Evolutionary conservation across 2,329 filamentous ascomycete species (phyloP).

Genomic region (Colletotrichum lupini): DNA sequence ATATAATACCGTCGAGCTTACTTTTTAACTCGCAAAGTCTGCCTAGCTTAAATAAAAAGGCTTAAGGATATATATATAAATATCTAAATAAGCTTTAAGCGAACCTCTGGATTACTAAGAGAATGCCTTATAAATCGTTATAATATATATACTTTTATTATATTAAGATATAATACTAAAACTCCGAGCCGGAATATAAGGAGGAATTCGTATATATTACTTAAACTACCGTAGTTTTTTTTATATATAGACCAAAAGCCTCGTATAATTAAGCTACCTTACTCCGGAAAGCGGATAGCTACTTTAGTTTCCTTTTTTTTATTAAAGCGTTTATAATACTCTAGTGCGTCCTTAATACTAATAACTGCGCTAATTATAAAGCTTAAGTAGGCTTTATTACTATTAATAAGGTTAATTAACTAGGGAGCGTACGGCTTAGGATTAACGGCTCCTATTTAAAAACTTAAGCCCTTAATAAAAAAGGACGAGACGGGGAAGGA

Average conservation of each 20-base stretch:
- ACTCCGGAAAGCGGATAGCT: constrained; percentile 1
- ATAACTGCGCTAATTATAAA: constrained; percentile 43
- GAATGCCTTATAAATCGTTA: too few species aligned
- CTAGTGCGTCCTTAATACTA: constrained; percentile 42
- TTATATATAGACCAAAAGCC: neutral
- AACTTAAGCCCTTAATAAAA: constrained; percentile 35
- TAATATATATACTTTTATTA: too few species aligned
- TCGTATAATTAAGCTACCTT: neutral
- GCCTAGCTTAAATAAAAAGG: too few species aligned
- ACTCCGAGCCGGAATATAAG: too few species aligned
- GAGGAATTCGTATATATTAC: too few species aligned
- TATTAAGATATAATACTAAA: too few species aligned
- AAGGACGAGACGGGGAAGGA: constrained; percentile 37
- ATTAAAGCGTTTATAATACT: constrained; percentile 42
- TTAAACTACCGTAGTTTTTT: too few species aligned
- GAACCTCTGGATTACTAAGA: too few species aligned
- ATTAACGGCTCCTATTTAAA: constrained; percentile 18
- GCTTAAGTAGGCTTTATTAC: constrained; percentile 39
- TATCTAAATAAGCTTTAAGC: too few species aligned
- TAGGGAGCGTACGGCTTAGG: constrained; percentile 19
- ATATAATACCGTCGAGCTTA: too few species aligned
- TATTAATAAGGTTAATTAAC: constrained; percentile 37
- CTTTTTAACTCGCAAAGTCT: too few species aligned
- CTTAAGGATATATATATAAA: too few species aligned
- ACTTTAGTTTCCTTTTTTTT: constrained; percentile 39